A percentile compares a stretch with the other conserved stretches of the same genome.
These are phyloP conservation scores for Claviceps sp. DNA, from an alignment of 2,329 filamentous ascomycete species.

Conservation along the genomic window DNA sequence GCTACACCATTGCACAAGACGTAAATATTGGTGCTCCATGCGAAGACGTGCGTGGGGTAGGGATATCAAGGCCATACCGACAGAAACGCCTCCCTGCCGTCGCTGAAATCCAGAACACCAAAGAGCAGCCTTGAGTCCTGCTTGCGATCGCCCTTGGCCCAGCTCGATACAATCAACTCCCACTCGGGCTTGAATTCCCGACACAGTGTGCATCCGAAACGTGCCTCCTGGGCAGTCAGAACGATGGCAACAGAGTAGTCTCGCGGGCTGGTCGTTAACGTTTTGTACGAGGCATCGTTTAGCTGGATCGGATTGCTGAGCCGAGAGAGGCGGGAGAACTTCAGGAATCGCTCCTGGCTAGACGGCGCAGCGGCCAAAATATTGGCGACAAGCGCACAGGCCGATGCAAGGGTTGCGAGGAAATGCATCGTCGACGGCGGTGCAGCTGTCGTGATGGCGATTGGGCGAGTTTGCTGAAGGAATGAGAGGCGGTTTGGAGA, in stretches of 20 bases:
- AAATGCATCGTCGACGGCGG: constrained; percentile 49
- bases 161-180: constrained; percentile 74
- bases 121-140: constrained; percentile 63
- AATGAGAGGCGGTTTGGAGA: background rate
- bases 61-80: constrained; percentile 42
- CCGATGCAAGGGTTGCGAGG: constrained; percentile 47
- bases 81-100: constrained; percentile 76
- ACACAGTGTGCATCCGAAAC: constrained; percentile 78
- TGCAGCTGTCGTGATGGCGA: constrained; percentile 5
- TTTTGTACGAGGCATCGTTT: constrained; percentile 59
- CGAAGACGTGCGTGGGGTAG: background rate
- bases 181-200: constrained; percentile 89
- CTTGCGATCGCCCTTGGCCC: constrained; percentile 71
- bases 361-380: constrained; percentile 53
- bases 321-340: constrained; percentile 56
- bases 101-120: constrained; percentile 73
- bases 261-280: constrained; percentile 62
- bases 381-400: constrained; percentile 47
- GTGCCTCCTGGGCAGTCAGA: constrained; percentile 70
- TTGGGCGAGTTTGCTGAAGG: constrained; percentile 3
- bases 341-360: constrained; percentile 50
- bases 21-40: background rate
- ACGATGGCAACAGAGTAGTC: constrained; percentile 77
- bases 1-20: constrained; percentile 33
- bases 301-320: constrained; percentile 60